A percentile compares a stretch with the other conserved stretches of the same genome.
Conservation (phyloP, 2,329 filamentous ascomycete genomes). For the Diaporthe citri region DNA sequence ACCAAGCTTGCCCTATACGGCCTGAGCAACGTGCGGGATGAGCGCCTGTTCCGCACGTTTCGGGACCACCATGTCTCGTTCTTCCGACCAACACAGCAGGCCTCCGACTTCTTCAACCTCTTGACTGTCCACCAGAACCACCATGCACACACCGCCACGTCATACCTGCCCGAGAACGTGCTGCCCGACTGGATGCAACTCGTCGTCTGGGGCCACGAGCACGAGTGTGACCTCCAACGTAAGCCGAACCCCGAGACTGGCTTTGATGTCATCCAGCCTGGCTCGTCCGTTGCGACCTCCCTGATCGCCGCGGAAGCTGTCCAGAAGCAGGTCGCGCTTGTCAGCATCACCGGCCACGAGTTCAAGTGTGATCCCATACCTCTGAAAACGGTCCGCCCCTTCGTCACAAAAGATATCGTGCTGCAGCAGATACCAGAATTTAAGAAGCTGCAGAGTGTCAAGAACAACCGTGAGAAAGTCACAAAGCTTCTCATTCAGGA, state of each 20-base stretch:
- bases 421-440: constrained; percentile 82
- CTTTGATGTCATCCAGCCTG: constrained; percentile 97
- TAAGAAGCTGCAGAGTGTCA: constrained; percentile 81
- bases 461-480: constrained; percentile 85
- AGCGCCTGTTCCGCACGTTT: constrained; percentile 94
- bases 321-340: constrained; percentile 88
- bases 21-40: constrained; percentile 95
- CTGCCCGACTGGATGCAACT: constrained; percentile 92
- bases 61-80: constrained; percentile 94
- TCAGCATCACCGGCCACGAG: constrained; percentile 85
- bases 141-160: constrained; percentile 88
- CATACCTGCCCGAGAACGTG: constrained; percentile 95
- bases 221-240: constrained; percentile 94
- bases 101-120: constrained; percentile 94
- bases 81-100: constrained; percentile 84
- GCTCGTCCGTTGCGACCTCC: constrained; percentile 95
- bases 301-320: constrained; percentile 90
- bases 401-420: constrained; percentile 86
- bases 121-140: constrained; percentile 98
- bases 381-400: constrained; percentile 89
- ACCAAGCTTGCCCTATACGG: constrained; percentile 96
- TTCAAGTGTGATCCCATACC: constrained; percentile 86
- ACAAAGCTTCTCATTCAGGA: constrained; percentile 81
- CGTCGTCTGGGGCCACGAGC: constrained; percentile 94
- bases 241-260: constrained; percentile 85